Conservation (phyloP, 2,329 filamentous ascomycete species). For the Diaporthe amygdali region DNA sequence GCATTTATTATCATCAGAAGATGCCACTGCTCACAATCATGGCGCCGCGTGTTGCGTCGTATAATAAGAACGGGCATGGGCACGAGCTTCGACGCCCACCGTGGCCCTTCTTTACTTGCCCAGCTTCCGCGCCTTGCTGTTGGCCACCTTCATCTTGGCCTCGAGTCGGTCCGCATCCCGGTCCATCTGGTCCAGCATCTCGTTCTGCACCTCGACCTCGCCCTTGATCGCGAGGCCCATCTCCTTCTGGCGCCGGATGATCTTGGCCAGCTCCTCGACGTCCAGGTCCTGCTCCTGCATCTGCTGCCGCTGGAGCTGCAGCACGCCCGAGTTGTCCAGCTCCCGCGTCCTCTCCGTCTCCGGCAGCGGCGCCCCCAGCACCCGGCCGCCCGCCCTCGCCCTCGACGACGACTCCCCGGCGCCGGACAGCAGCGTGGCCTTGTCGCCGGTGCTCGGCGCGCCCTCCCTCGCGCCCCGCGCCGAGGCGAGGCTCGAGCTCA, state of each 20-base stretch:
- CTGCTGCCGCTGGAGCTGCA: constrained; percentile 75
- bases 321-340: constrained; percentile 75
- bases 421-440: constrained; percentile 53
- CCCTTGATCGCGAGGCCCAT: constrained; percentile 79
- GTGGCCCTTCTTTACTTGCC: background rate
- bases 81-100: background rate
- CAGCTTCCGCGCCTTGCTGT: constrained; percentile 73
- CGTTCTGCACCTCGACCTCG: constrained; percentile 74
- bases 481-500: constrained; percentile 62
- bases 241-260: constrained; percentile 75
- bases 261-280: constrained; percentile 69
- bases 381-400: constrained; percentile 58
- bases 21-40: background rate
- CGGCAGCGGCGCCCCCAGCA: constrained; percentile 73
- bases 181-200: constrained; percentile 71
- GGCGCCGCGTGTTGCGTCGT: too few relatives aligned
- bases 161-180: constrained; percentile 69
- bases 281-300: constrained; percentile 79
- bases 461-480: constrained; percentile 47
- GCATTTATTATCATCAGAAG: background rate
- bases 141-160: constrained; percentile 76
- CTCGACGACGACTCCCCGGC: constrained; percentile 28
- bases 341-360: constrained; percentile 81
- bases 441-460: constrained; percentile 54
- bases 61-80: too few relatives aligned